Evolutionary conservation across 371 early-diverging fungal genomes (phyloP).

Genomic region (Mucor velutinosus): DNA sequence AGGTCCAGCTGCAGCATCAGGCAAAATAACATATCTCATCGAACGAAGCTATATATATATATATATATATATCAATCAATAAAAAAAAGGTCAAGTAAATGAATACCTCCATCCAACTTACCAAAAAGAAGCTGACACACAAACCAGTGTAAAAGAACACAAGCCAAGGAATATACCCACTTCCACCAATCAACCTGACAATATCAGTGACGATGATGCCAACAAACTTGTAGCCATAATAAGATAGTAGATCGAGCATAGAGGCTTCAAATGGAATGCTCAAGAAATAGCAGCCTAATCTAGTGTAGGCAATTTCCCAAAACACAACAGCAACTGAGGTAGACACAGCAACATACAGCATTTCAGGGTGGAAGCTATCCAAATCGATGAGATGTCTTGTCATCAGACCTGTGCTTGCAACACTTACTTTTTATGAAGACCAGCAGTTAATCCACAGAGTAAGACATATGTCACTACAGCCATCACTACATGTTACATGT

Average conservation of each 20-base stretch:
- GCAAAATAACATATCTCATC: slow-evolving; percentile 86
- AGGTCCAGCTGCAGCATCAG: slow-evolving; percentile 75
- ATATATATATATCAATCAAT: slow-evolving; percentile 23
- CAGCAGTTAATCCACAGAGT: slow-evolving; percentile 74
- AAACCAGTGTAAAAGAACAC: slow-evolving; percentile 77
- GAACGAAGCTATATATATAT: slow-evolving; percentile 68
- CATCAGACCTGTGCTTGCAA: not conserved
- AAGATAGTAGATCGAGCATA: slow-evolving; percentile 86
- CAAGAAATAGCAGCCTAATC: slow-evolving; percentile 88
- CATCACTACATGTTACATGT: slow-evolving; percentile 66
- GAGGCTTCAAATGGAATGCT: slow-evolving; percentile 86
- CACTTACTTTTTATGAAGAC: slow-evolving; percentile 65
- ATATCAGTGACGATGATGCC: slow-evolving; percentile 67
- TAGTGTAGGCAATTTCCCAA: slow-evolving; percentile 81
- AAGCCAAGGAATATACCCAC: slow-evolving; percentile 59
- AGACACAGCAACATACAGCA: slow-evolving; percentile 87
- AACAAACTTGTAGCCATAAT: slow-evolving; percentile 97
- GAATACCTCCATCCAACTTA: slow-evolving; percentile 10
- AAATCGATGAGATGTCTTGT: not conserved
- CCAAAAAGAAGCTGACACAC: slow-evolving; percentile 75
- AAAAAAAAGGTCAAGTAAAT: not conserved
- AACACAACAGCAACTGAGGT: slow-evolving; percentile 83
- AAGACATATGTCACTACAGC: slow-evolving; percentile 94
- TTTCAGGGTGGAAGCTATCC: slow-evolving; percentile 87
- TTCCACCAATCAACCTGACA: slow-evolving; percentile 49